phyloP scores from a whole-genome alignment of 1,139 yeast species.

The Suhomyces ambrosiae region DNA sequence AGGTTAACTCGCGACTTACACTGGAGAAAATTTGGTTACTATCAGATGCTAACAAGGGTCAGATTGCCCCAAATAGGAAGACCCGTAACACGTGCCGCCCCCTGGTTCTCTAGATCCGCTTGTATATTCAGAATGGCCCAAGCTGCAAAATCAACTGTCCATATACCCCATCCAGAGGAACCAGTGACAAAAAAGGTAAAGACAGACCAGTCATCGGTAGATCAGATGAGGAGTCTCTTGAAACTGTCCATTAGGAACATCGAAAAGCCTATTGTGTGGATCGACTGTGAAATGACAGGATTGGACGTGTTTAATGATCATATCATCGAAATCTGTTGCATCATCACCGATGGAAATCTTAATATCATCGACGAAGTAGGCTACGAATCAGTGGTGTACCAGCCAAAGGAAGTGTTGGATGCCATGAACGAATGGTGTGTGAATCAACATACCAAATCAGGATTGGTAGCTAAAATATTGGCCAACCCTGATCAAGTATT shows the following conservation, averaged over 20 bases:
- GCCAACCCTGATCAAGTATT: conserved; percentile 54
- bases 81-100: not conserved
- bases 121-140: conserved; percentile 4
- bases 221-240: conserved; percentile 8
- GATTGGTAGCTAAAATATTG: conserved; percentile 72
- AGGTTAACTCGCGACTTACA: too few relatives aligned
- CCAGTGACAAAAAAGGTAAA: conserved; percentile 8
- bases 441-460: conserved; percentile 75
- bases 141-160: conserved; percentile 2
- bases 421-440: conserved; percentile 86
- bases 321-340: conserved; percentile 90
- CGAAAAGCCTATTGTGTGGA: conserved; percentile 62
- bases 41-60: not conserved
- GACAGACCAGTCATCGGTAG: conserved; percentile 2
- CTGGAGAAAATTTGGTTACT: too few relatives aligned
- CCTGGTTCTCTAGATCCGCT: not conserved
- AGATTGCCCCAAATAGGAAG: not conserved
- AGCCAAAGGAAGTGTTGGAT: conserved; percentile 64
- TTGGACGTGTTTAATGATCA: conserved; percentile 68
- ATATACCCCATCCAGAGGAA: conserved; percentile 1
- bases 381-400: conserved; percentile 80
- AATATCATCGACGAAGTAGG: conserved; percentile 67
- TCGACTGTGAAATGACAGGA: conserved; percentile 91
- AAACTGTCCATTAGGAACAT: conserved; percentile 7
- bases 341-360: conserved; percentile 81